These are phyloP conservation scores for Pochonia chlamydosporia DNA, from an alignment of 2,329 filamentous ascomycete genomes.

Conservation along the genomic window DNA sequence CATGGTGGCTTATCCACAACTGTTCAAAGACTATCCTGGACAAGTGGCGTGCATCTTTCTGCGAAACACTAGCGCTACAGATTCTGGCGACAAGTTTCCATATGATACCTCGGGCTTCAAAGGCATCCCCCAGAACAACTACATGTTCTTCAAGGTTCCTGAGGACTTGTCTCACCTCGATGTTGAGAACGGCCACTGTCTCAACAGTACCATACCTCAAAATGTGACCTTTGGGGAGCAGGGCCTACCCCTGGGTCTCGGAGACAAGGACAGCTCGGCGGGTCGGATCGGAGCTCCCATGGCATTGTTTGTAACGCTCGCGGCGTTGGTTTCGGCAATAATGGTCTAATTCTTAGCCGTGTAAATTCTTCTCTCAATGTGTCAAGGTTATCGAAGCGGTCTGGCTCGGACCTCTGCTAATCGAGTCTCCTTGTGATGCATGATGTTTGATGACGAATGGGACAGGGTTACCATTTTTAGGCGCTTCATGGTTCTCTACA, in stretches of 20 bases:
- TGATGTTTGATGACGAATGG: no score
- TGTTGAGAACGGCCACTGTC: slow-evolving; percentile 61
- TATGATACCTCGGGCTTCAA: slow-evolving; percentile 71
- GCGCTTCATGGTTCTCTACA: no score
- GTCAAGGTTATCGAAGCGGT: neutral
- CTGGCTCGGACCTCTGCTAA: no score
- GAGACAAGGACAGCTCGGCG: slow-evolving; percentile 25
- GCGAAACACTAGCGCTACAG: slow-evolving; percentile 67
- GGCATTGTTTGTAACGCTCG: slow-evolving; percentile 14
- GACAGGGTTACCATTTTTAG: no score
- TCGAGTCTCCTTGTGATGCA: no score
- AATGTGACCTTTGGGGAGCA: slow-evolving; percentile 68
- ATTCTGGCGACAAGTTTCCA: slow-evolving; percentile 61
- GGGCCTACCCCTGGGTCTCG: slow-evolving; percentile 45
- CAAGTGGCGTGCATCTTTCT: slow-evolving; percentile 75
- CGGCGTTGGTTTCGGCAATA: slow-evolving; percentile 14
- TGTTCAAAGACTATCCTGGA: slow-evolving; percentile 60
- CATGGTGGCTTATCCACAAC: slow-evolving; percentile 58
- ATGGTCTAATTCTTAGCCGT: slow-evolving; percentile 9
- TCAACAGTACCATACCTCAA: slow-evolving; percentile 58
- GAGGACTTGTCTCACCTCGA: slow-evolving; percentile 64
- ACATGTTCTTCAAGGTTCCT: slow-evolving; percentile 75
- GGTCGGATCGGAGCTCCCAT: slow-evolving; percentile 14
- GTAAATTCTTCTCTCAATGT: neutral
- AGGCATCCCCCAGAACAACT: slow-evolving; percentile 56